Conservation (phyloP, 2,329 filamentous ascomycete genomes). For the Aspergillus piperis region DNA sequence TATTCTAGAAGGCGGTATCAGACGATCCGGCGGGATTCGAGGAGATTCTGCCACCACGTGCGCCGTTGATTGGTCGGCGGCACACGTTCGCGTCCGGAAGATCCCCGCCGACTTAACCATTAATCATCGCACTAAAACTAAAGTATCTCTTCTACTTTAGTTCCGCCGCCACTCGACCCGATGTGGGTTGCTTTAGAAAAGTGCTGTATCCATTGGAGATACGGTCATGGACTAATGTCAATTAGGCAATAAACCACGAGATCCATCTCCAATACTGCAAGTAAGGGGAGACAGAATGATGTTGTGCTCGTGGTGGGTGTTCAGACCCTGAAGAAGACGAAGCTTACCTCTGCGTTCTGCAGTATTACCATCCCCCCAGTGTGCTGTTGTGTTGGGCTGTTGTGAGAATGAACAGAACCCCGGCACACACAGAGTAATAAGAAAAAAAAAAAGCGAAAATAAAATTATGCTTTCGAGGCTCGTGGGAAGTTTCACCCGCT, state of each 20-base stretch:
- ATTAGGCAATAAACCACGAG: constrained; percentile 12
- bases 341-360: too few relatives aligned
- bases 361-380: too few relatives aligned
- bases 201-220: not conserved
- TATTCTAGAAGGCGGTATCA: constrained; percentile 21
- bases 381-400: too few relatives aligned
- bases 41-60: constrained; percentile 37
- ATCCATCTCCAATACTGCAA: not conserved
- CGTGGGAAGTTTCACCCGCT: constrained; percentile 5
- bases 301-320: too few relatives aligned
- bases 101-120: not conserved
- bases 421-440: too few relatives aligned
- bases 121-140: constrained; percentile 8
- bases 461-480: not conserved
- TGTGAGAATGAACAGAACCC: too few relatives aligned
- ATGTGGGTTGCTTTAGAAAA: not conserved
- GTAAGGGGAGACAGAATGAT: not conserved
- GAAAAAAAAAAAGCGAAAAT: too few relatives aligned
- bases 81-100: constrained; percentile 4
- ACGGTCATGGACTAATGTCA: not conserved
- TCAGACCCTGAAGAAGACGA: too few relatives aligned
- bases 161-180: constrained; percentile 12
- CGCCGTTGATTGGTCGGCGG: constrained; percentile 30
- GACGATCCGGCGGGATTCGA: constrained; percentile 20
- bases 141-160: not conserved